Evolutionary conservation across 2,329 filamentous ascomycete genomes (phyloP).

Genomic region (Hypoxylon sp.): DNA sequence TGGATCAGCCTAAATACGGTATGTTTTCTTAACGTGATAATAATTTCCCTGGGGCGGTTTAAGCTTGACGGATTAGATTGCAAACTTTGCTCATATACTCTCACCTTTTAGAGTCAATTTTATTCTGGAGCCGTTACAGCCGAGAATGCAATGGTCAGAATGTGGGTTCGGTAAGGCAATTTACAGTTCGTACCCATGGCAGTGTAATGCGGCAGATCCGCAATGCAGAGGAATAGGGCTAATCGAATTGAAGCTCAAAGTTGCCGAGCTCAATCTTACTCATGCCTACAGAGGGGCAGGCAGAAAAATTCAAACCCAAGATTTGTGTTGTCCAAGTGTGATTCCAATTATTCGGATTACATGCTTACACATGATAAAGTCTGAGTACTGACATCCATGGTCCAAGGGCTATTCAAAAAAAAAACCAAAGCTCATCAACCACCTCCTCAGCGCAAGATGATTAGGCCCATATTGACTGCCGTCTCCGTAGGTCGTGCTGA

Average conservation of each 20-base stretch:
- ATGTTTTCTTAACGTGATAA: conserved; percentile 13
- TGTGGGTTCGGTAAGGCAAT: conserved; percentile 28
- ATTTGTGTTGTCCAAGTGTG: conserved; percentile 16
- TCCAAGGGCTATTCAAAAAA: not conserved
- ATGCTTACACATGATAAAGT: conserved; percentile 1
- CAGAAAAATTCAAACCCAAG: not conserved
- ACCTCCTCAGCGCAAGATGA: not conserved
- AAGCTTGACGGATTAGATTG: conserved; percentile 14
- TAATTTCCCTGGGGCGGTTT: conserved; percentile 19
- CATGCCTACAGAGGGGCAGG: not conserved
- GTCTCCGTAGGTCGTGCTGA: conserved; percentile 1
- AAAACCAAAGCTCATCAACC: conserved; percentile 3
- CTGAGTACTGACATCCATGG: conserved; percentile 9
- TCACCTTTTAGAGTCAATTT: not conserved
- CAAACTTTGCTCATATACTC: not conserved
- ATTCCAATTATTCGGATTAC: conserved; percentile 9
- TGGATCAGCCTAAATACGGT: conserved; percentile 41
- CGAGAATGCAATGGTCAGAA: conserved; percentile 22
- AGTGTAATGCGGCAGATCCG: conserved; percentile 12
- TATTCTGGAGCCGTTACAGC: conserved; percentile 15
- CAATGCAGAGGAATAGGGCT: not conserved
- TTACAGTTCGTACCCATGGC: not conserved
- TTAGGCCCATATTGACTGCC: not conserved
- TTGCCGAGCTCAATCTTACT: not conserved
- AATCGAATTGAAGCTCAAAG: not conserved